These are phyloP conservation scores for Globisporangium alternatum DNA, from an alignment of 352 stramenopile genomes.

Conservation along the genomic window DNA sequence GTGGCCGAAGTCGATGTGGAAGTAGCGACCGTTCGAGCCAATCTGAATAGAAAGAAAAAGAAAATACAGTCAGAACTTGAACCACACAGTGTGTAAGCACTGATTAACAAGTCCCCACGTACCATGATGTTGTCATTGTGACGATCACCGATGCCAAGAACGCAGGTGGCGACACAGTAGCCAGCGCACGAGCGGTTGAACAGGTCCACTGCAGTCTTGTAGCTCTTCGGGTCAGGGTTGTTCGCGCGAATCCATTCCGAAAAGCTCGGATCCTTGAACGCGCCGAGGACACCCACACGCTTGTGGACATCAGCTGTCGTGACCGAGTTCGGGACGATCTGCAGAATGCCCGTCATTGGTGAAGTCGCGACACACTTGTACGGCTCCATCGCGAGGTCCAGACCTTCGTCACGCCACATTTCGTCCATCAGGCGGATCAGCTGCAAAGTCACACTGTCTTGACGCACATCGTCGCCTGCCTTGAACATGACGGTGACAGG, in stretches of 20 bases:
- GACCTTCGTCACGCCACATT: conserved; percentile 90
- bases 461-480: conserved; percentile 92
- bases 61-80: conserved; percentile 7
- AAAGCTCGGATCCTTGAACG: conserved; percentile 84
- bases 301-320: conserved; percentile 92
- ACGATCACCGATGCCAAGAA: conserved; percentile 93
- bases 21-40: conserved; percentile 71
- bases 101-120: conserved; percentile 9
- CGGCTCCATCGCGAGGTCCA: conserved; percentile 91
- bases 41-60: conserved; percentile 37
- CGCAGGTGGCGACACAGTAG: conserved; percentile 93
- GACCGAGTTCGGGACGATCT: conserved; percentile 92
- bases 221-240: conserved; percentile 63
- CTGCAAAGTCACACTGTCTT: conserved; percentile 93
- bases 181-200: conserved; percentile 88
- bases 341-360: conserved; percentile 87
- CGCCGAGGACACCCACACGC: conserved; percentile 75
- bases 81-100: not conserved
- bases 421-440: conserved; percentile 92
- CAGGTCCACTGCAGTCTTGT: conserved; percentile 70
- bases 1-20: conserved; percentile 89
- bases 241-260: conserved; percentile 83
- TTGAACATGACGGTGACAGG: conserved; percentile 92
- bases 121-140: conserved; percentile 98
- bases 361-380: conserved; percentile 92